phyloP scores from a whole-genome alignment of 2,329 filamentous ascomycete species.

The Penicillium sp. region DNA sequence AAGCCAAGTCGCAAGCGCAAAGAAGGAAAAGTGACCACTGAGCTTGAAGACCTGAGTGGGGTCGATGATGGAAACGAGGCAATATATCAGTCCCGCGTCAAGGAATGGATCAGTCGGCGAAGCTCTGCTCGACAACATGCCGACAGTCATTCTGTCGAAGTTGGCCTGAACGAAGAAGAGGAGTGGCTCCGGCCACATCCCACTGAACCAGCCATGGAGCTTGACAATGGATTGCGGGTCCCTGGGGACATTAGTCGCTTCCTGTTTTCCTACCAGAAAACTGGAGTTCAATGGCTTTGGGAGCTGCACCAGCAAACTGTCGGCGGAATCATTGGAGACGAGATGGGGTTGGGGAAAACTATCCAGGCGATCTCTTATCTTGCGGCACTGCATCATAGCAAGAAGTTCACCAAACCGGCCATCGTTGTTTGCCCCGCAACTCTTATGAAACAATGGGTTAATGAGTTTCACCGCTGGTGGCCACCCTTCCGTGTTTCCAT shows the following conservation, averaged over 20 bases:
- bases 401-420: constrained; percentile 70
- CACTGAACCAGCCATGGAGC: constrained; percentile 43
- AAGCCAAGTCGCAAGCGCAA: constrained; percentile 15
- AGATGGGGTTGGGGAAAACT: constrained; percentile 98
- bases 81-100: constrained; percentile 66
- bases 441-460: constrained; percentile 94
- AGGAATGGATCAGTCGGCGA: constrained; percentile 62
- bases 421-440: constrained; percentile 91
- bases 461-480: constrained; percentile 98
- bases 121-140: constrained; percentile 50
- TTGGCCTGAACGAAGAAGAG: constrained; percentile 19
- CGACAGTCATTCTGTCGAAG: constrained; percentile 33
- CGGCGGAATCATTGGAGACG: constrained; percentile 89
- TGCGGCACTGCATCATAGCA: constrained; percentile 85
- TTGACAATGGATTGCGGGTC: constrained; percentile 69
- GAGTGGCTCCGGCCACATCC: constrained; percentile 87
- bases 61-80: constrained; percentile 84
- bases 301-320: constrained; percentile 83
- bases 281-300: constrained; percentile 89
- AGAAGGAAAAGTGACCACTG: constrained; percentile 26
- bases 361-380: constrained; percentile 73
- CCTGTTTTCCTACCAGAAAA: constrained; percentile 94
- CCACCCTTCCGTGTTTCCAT: constrained; percentile 95
- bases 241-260: constrained; percentile 89
- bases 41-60: constrained; percentile 50